Evolutionary conservation across 2,329 filamentous ascomycete genomes (phyloP), one percentile per base, ranked within the genome.

Genomic region (Penicillium sp.): DNA sequence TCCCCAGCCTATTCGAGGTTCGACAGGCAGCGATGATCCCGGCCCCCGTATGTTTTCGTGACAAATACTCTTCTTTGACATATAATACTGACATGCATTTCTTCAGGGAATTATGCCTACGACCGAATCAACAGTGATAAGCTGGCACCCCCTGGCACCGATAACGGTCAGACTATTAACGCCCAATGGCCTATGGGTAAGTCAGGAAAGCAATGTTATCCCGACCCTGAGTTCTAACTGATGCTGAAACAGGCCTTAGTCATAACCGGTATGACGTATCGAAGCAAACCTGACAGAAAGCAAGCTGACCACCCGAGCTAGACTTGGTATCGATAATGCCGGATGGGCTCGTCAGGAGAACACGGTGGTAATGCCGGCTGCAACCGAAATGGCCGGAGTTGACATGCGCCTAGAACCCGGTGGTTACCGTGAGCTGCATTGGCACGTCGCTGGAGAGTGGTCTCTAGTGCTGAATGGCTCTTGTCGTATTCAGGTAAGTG

Each of bases 351-450:
- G 82, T 2, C 78, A 85, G 67, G 81, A 85, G 67, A 85, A 85
- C 63, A 71, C 65, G 0, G 70, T 69, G 1, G 80, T 83, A 10
- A 75, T 87, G 56, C 84, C 84, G 1, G 66, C 55, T 57, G 71
- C 81, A 7, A 80, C 71, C 3, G 73, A 69, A 14, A 84, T 86
- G 81, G 83, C 84, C 0, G 83, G 82, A 44, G 84, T 86, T 0
- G 79, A 86, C 60, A 86, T 86, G 84, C 78, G 82, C 42, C 76
- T 86, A 1, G 79, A 77, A n/a, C 78, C 82, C 0, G 72, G 82
- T 26, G 84, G 81, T 0, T 87, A 87, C 59, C 81, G 86, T 21
- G 85, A 88, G 67, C 73, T 88, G 22, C 86, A 89, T 62, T 89
- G 75, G 75, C 75, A 77, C 53, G 66, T 74, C 3, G 75, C 74